A percentile compares a stretch with the other conserved stretches of the same genome.
phyloP scores from a whole-genome alignment of 2,329 filamentous ascomycete species.

The Thermoascus crustaceus region DNA sequence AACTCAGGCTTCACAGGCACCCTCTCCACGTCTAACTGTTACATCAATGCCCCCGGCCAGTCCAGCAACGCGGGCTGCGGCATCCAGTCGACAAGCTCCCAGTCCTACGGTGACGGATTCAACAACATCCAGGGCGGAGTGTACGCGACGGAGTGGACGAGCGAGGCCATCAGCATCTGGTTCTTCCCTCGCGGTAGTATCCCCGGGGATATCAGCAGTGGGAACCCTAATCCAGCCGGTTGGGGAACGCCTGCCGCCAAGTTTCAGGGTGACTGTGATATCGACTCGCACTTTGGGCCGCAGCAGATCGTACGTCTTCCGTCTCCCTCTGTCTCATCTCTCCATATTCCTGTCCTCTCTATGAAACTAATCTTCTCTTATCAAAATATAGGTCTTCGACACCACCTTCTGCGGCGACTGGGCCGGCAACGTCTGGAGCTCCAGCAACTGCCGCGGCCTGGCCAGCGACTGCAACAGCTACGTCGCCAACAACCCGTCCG shows the following conservation, averaged over 20 bases:
- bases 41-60: constrained; percentile 38
- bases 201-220: constrained; percentile 54
- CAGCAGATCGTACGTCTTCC: constrained; percentile 54
- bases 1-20: constrained; percentile 42
- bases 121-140: constrained; percentile 62
- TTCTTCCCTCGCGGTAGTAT: constrained; percentile 67
- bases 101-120: constrained; percentile 60
- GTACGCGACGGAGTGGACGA: constrained; percentile 71
- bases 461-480: constrained; percentile 62
- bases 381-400: constrained; percentile 46
- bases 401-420: constrained; percentile 83
- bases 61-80: constrained; percentile 51
- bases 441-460: constrained; percentile 52
- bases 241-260: constrained; percentile 63
- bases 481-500: constrained; percentile 61
- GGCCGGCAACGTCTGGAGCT: constrained; percentile 64
- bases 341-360: too few relatives aligned
- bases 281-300: constrained; percentile 59
- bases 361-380: constrained; percentile 3
- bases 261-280: constrained; percentile 65
- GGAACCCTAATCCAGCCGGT: constrained; percentile 53
- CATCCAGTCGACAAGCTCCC: constrained; percentile 41
- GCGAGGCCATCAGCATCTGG: constrained; percentile 63
- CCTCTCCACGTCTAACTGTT: constrained; percentile 50
- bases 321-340: neutral